Conservation (phyloP, 1,139 yeast species). For the Yamadazyma dendronema region DNA sequence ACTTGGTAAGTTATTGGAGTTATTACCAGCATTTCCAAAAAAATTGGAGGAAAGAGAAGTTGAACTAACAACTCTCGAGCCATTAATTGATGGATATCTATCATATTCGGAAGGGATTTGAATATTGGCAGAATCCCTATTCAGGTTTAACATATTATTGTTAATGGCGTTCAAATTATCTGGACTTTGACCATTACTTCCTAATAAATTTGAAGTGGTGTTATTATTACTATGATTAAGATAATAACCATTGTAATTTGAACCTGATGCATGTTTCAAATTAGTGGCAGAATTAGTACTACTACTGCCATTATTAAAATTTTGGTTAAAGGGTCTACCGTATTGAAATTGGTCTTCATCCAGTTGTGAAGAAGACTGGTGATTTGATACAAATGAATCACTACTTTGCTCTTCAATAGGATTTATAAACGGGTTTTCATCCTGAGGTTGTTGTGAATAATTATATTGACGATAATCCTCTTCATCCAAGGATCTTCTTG, state of each 20-base stretch:
- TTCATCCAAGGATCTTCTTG: conserved; percentile 16
- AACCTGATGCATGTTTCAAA: conserved; percentile 14
- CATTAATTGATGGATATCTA: conserved; percentile 54
- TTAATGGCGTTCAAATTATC: conserved; percentile 15
- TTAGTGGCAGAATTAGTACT: conserved; percentile 5
- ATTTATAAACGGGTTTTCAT: conserved; percentile 26
- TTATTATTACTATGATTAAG: conserved; percentile 30
- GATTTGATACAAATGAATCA: conserved; percentile 25
- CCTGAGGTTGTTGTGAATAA: conserved; percentile 12
- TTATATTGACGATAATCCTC: too few relatives aligned
- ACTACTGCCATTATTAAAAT: conserved; percentile 2
- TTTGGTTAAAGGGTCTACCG: conserved; percentile 34
- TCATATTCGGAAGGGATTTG: conserved; percentile 55
- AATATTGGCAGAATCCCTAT: conserved; percentile 17
- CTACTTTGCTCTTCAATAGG: conserved; percentile 25
- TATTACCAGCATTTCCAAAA: conserved; percentile 7
- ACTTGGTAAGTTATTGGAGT: conserved; percentile 2
- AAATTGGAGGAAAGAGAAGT: conserved; percentile 37
- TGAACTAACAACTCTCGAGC: conserved; percentile 48
- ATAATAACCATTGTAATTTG: conserved; percentile 45
- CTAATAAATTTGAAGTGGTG: conserved; percentile 40
- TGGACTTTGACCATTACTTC: conserved; percentile 17
- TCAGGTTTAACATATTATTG: conserved; percentile 11
- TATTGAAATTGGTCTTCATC: conserved; percentile 27
- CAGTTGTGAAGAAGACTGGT: conserved; percentile 21